Evolutionary conservation across 2,329 filamentous ascomycete species (phyloP).

Genomic region (Ophiocordyceps camponoti-saundersi): DNA sequence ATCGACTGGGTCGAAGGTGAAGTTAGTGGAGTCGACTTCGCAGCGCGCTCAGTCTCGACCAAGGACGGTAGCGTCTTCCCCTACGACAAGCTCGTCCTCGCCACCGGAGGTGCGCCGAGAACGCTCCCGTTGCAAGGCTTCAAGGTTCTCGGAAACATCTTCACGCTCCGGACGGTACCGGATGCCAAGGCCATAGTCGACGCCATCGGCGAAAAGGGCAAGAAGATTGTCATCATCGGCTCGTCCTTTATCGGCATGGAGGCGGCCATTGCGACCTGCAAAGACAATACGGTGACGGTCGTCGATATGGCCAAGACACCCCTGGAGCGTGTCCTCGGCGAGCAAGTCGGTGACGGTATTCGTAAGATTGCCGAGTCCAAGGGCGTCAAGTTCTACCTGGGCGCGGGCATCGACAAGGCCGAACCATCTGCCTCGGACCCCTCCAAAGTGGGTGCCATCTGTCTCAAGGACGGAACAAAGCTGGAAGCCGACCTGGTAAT

Average conservation of each 20-base stretch:
- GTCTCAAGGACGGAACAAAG: conserved; percentile 70
- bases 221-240: conserved; percentile 85
- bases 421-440: conserved; percentile 50
- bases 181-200: conserved; percentile 62
- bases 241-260: conserved; percentile 98
- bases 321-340: conserved; percentile 72
- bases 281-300: conserved; percentile 70
- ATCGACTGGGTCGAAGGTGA: conserved; percentile 42
- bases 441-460: conserved; percentile 60
- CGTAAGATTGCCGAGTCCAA: conserved; percentile 65
- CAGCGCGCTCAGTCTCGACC: conserved; percentile 55
- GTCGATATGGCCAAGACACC: conserved; percentile 79
- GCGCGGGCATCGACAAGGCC: conserved; percentile 68
- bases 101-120: conserved; percentile 68
- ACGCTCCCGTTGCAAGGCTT: conserved; percentile 69
- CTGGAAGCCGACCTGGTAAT: conserved; percentile 82
- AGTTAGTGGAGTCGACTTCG: conserved; percentile 64
- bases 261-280: conserved; percentile 66
- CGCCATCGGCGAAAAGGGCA: conserved; percentile 66
- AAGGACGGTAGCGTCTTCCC: conserved; percentile 50
- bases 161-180: conserved; percentile 61
- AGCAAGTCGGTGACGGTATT: conserved; percentile 64
- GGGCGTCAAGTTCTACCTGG: conserved; percentile 77
- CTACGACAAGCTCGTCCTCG: conserved; percentile 81
- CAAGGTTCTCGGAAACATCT: conserved; percentile 74